Base-by-base conservation (phyloP, 1,284 basidiomycete genomes). In the Fistulina hepatica region DNA sequence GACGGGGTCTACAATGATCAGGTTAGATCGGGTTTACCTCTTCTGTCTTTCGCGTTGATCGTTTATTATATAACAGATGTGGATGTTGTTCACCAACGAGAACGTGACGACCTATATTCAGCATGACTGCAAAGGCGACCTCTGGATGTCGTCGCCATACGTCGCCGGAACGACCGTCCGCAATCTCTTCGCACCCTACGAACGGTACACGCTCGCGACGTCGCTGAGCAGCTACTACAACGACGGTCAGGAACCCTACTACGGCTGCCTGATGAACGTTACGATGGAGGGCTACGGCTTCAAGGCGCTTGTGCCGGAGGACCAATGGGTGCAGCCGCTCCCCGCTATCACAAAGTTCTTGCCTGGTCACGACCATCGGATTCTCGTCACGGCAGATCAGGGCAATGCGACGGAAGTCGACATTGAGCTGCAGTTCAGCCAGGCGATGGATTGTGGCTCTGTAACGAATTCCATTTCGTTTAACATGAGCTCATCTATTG, bases 81-180 rank as follows among this genome's bases (percentile, higher is more conserved):
- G 85, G 84, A 43, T 92, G 48, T 56, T 93, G 8, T 92, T 76
- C 59, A 77, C 81, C 38, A 93, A 92, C 58, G 77, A 85, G 65
- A 93, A 93, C 51, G 41, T 50, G 30, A 84, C 88, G 2, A 61
- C 59, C 40, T 70, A 74, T 0, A 88, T 77, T 59, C 54, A 63
- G 13, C 73, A 67, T 48, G 64, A 77, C 46, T 92, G 89, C 57
- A 60, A 53, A 12, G 43, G 59, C 16, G 15, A 53, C 1, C 47
- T 62, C n/a, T 84, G 82, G 78, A 86, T 90, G 37, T 79, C 79
- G 0, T 71, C 85, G 1, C 89, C 90, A 1, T 92, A 71, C 58
- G 46, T 57, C 32, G 69, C 72, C 6, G 73, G 73, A 10, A 70
- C 62, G 3, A 60, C 52, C 1, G 71, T 94, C 11, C 68, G 64